Conservation (phyloP, 345 rosid genomes). For the Brassica napus region DNA sequence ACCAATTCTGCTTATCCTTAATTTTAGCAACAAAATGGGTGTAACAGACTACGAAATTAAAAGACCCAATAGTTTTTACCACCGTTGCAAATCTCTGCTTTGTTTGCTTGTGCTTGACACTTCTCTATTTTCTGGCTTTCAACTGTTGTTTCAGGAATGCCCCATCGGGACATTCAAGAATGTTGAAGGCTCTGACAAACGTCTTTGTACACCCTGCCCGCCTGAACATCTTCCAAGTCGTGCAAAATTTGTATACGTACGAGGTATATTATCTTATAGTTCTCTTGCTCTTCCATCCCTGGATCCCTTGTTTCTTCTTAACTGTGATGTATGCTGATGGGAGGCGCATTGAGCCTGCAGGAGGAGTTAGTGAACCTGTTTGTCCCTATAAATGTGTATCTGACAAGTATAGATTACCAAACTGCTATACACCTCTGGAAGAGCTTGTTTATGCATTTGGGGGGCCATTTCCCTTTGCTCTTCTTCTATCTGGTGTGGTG, state of each 20-base stretch:
- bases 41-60: constrained; percentile 2
- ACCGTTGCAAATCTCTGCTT: background rate
- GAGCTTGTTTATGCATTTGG: constrained; percentile 91
- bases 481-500: constrained; percentile 66
- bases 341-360: constrained; percentile 48
- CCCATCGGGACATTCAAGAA: constrained; percentile 93
- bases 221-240: constrained; percentile 79
- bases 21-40: constrained; percentile 5
- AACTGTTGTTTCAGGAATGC: constrained; percentile 67
- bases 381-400: constrained; percentile 94
- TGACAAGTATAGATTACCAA: constrained; percentile 91
- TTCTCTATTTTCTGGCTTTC: constrained; percentile 13
- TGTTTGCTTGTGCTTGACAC: constrained; percentile 15
- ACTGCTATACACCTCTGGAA: constrained; percentile 94
- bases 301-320: constrained; percentile 22
- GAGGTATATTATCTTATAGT: constrained; percentile 55
- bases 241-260: constrained; percentile 72
- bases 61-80: background rate
- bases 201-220: constrained; percentile 83
- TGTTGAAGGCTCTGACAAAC: constrained; percentile 79
- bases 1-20: constrained; percentile 5
- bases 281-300: constrained; percentile 12
- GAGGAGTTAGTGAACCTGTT: constrained; percentile 64
- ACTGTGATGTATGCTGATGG: constrained; percentile 32
- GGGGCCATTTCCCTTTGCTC: constrained; percentile 84